Evolutionary conservation across 768 basidiomycete species (phyloP), one percentile per base, ranked within the genome.

Genomic region (Leccinum boreale): DNA sequence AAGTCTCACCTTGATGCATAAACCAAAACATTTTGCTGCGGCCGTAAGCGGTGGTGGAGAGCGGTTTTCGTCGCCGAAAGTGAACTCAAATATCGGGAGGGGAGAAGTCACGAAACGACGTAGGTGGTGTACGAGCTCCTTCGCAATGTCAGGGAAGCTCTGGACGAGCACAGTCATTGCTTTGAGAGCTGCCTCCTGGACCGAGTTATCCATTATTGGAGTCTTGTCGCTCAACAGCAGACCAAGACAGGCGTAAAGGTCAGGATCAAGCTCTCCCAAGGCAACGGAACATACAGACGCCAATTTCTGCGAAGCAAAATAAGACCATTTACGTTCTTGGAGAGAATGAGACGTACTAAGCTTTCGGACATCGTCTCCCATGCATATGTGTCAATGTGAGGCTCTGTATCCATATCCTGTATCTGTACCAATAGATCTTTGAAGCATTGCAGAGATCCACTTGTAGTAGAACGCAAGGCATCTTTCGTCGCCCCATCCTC

Each of bases 341-440:
- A 23, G 23, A 11, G 53, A 55, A 24, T 51, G 21, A 46, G 42
- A 72, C 83, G 50, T 63, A 92, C 92, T 79, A 94, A 71, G 62
- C 89, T 89, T 68, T 94, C 92, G 10, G 92, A 90, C 86, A 94
- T 87, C 0, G 92, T 94, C 68, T 94, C 92, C 87, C 88, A 94
- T 52, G 90, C 85, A 72, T 93, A 94, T n/a, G 89, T 90, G 68
- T 94, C 92, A 33, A 87, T 65, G 0, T 87, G 81, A 12, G 90
- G 92, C 58, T 91, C 88, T 4, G 78, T 75, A 14, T 92, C 90
- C 84, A 94, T 85, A 59, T 88, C 89, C 67, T 91, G 84, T 52
- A 94, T 87, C 68, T 93, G 92, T 5, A 80, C 74, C 35, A 90
- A 77, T 36, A 94, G 79, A 61, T 92, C 90, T 9, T 81, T 82